Conservation (phyloP, 768 basidiomycete species). For the Botryobasidium botryosum region DNA sequence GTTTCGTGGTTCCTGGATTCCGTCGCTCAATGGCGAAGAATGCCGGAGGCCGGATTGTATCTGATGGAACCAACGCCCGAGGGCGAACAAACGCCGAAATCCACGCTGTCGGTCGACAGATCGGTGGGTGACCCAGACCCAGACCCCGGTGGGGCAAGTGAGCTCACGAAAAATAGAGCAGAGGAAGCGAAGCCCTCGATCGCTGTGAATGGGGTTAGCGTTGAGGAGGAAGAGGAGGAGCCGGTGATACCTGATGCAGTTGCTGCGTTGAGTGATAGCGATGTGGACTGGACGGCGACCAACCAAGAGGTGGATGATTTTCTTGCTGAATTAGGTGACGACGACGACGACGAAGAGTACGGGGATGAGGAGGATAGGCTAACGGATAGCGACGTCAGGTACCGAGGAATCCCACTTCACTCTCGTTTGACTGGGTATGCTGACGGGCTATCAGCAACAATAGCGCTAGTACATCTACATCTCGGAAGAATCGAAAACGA, state of each 20-base stretch:
- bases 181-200: slow-evolving; percentile 30
- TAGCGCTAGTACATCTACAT: slow-evolving; percentile 27
- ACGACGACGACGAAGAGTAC: slow-evolving; percentile 13
- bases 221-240: slow-evolving; percentile 20
- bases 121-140: slow-evolving; percentile 3
- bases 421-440: slow-evolving; percentile 30
- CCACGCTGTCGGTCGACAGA: slow-evolving; percentile 3
- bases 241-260: slow-evolving; percentile 11
- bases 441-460: slow-evolving; percentile 22
- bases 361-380: slow-evolving; percentile 21
- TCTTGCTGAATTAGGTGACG: slow-evolving; percentile 62
- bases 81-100: neutral
- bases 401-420: slow-evolving; percentile 23
- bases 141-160: neutral
- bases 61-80: slow-evolving; percentile 11
- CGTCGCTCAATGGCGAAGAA: slow-evolving; percentile 69
- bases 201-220: slow-evolving; percentile 9
- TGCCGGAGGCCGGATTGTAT: slow-evolving; percentile 63
- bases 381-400: slow-evolving; percentile 17
- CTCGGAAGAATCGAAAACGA: slow-evolving; percentile 47
- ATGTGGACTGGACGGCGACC: slow-evolving; percentile 68
- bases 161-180: slow-evolving; percentile 32
- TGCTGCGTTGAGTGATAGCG: slow-evolving; percentile 25
- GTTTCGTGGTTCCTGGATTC: slow-evolving; percentile 81
- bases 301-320: slow-evolving; percentile 79